Percentiles rank a stretch among this genome's conserved stretches.
phyloP scores from a whole-genome alignment of 1,139 yeast genomes.

The Pneumocystis carinii region DNA sequence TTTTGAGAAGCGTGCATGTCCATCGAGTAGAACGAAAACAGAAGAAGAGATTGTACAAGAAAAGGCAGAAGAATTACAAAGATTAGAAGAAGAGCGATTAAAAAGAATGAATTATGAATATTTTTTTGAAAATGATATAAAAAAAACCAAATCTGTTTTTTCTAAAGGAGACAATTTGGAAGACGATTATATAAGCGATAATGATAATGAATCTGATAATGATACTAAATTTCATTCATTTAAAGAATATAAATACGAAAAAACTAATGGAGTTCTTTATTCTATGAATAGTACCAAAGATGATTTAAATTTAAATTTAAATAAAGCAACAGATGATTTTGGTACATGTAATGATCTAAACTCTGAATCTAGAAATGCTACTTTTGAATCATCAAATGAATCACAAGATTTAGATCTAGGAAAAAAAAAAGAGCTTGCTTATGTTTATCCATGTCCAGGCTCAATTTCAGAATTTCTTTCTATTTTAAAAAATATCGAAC shows the following conservation, averaged over 20 bases:
- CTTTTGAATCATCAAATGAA: neutral
- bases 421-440: constrained; percentile 15
- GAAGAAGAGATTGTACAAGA: constrained; percentile 56
- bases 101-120: constrained; percentile 76
- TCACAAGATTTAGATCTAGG: neutral
- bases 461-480: constrained; percentile 37
- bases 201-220: constrained; percentile 18
- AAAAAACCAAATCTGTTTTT: constrained; percentile 9
- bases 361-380: neutral
- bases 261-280: neutral
- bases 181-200: constrained; percentile 16
- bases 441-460: constrained; percentile 38
- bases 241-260: neutral
- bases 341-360: constrained; percentile 5
- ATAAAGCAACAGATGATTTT: constrained; percentile 6
- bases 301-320: constrained; percentile 8
- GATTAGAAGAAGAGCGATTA: constrained; percentile 59
- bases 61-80: constrained; percentile 53
- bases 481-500: constrained; percentile 27
- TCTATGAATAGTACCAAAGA: constrained; percentile 3
- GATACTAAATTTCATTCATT: neutral
- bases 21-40: constrained; percentile 92
- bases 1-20: constrained; percentile 76
- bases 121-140: constrained; percentile 49
- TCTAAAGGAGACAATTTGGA: constrained; percentile 17